Conservation (phyloP, 768 basidiomycete species). For the Rhizopogon vinicolor region DNA sequence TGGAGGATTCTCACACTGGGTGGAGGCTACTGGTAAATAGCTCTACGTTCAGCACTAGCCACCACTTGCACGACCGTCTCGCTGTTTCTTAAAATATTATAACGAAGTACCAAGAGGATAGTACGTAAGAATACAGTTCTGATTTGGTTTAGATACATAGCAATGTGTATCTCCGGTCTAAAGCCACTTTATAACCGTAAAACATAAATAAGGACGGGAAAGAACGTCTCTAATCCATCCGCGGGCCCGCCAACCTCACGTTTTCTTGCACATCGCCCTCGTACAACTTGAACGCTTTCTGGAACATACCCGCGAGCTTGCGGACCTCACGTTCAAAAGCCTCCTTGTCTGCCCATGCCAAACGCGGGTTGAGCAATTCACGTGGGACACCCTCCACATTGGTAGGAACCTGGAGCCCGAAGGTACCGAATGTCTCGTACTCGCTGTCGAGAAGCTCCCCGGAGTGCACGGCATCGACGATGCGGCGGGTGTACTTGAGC, state of each 20-base stretch:
- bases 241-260: conserved; percentile 81
- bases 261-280: conserved; percentile 79
- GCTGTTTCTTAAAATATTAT: too few relatives aligned
- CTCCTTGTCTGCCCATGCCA: conserved; percentile 87
- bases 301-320: conserved; percentile 92
- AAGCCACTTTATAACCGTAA: neutral
- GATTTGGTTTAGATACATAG: neutral
- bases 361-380: conserved; percentile 82
- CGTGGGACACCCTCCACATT: conserved; percentile 80
- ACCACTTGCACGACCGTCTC: too few relatives aligned
- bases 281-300: conserved; percentile 89
- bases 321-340: conserved; percentile 86
- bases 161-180: neutral
- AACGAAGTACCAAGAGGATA: neutral
- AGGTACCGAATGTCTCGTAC: conserved; percentile 79
- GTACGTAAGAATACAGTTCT: neutral
- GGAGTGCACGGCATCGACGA: conserved; percentile 95
- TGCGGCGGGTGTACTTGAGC: conserved; percentile 91
- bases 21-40: neutral
- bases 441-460: conserved; percentile 85
- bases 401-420: conserved; percentile 84
- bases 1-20: neutral
- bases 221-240: conserved; percentile 14
- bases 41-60: neutral
- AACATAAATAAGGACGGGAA: neutral